Evolutionary conservation across 2,329 filamentous ascomycete species (phyloP), one percentile per base, ranked within the genome.

Genomic region (Plectosphaerella plurivora): DNA sequence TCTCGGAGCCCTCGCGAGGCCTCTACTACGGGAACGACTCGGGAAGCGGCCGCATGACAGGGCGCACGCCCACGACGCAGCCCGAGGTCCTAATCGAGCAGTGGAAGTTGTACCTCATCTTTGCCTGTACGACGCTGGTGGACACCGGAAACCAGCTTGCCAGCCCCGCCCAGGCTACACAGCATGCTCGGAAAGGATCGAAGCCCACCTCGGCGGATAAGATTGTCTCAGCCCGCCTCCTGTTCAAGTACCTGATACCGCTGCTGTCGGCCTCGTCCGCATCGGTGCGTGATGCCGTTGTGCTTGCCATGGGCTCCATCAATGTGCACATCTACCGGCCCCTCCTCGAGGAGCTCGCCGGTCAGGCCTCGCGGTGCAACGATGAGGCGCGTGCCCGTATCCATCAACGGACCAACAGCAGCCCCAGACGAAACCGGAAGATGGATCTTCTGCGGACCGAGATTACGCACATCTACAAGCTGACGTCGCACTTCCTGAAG

Each of bases 81-180:
- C 89, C 92, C 0, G 91, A 96, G 61, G 84, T 96, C 20, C 78
- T 97, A 53, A 84, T 99, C 53, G 95, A 97, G 68, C 94, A 99
- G 66, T 99, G 93, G 93, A 97, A 97, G 69, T 76, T 97, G 2
- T 97, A 97, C 67, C 78, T 99, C 24, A 92, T 97, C 51, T 97
- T 99, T 72, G 94, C 93, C 10, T 99, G 95, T 70, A 96, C 93
- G 10, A 97, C 94, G 0, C 77, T 99, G 52, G 92, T 89, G 37
- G 94, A 94, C 59, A 82, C 90, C 10, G 91, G 91, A 10, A 83
- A 76, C 52, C 77, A 78, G 20, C 82, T 84, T 51, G 75, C 86
- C 28, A 74, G 77, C 12, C 74, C 75, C 2, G 69, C 74, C 7
- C 78, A 78, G 60, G 79, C 79, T 55, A 78, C 79, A 37, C 88